These are phyloP conservation scores for Calonectria crousiana DNA, from an alignment of 2,329 filamentous ascomycete genomes.

Conservation along the genomic window DNA sequence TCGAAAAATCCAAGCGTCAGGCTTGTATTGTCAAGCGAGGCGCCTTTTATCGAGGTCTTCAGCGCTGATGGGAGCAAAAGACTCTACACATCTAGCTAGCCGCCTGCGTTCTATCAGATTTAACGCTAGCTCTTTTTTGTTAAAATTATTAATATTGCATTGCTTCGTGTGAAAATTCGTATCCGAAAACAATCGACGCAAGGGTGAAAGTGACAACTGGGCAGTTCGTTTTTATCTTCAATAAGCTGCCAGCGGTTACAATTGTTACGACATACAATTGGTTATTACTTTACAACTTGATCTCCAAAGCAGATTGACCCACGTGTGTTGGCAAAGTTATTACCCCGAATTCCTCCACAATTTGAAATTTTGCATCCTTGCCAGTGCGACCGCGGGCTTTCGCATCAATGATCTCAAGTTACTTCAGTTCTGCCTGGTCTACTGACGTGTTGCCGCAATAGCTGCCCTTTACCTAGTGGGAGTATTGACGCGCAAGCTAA, in stretches of 20 bases:
- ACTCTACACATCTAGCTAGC: no score
- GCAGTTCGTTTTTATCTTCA: no score
- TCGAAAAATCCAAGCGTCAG: neutral
- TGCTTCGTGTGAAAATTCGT: no score
- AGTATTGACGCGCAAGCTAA: neutral
- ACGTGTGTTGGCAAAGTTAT: neutral
- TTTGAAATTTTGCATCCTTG: neutral
- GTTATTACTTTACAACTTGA: neutral
- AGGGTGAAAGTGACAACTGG: no score
- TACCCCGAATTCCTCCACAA: neutral
- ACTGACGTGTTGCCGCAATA: neutral
- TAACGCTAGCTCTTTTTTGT: no score
- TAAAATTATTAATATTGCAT: no score
- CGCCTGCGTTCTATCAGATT: no score
- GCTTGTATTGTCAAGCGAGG: neutral
- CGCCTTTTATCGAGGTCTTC: neutral
- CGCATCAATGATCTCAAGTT: neutral
- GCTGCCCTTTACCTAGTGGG: neutral
- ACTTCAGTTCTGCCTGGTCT: neutral
- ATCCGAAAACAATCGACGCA: no score
- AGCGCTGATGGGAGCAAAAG: neutral
- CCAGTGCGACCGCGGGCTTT: neutral
- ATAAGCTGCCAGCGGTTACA: no score
- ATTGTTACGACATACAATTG: no score
- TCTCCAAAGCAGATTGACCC: neutral